Evolutionary conservation across 192 early-diverging fungal genomes (phyloP), one percentile per base, ranked within the genome.

Genomic region (Umbelopsis isabellina): DNA sequence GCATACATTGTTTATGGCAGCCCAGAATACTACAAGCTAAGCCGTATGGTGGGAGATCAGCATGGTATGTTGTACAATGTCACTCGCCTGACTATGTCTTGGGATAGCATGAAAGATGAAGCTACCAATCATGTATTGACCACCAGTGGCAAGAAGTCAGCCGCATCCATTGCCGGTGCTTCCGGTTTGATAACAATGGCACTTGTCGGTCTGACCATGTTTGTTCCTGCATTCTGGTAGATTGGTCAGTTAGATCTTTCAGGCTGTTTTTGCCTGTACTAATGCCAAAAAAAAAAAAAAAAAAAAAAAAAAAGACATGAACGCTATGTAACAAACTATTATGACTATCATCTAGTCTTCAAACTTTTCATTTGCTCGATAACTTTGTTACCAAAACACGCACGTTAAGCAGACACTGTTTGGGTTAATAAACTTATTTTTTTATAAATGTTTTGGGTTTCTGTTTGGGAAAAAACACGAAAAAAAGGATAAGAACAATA

Each of bases 1-100:
- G 84, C 85, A 1, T 82, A 75, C 65, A 73, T 82, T 44, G 77
- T 83, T 11, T 88, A 79, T 49, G 79, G 81, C 16, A 83, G 80
- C 41, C 65, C 71, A 51, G 73, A 74, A 58, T 87, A 87, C 52
- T 15, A 81, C 11, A 66, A 75, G 0, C 77, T 77, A 2, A 79
- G 75, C 20, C 52, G 70, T 15, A 11, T 49, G 27, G 47, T 87
- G 3, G 73, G n/a, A 16, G 41, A 58, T 23, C 58, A 46, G 8
- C 48, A 65, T 23, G 7, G 58, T 3, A 44, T 27, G 18, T 6
- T 37, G 1, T 72, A 65, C 61, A 72, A 72, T 35, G 41, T 72
- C 18, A 48, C 70, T 44, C 53, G 70, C 12, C 55, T 72, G 0
- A 58, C 52, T 20, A 46, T 25, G 45, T 47, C 70, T 12, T 72